Base-by-base conservation (phyloP, 1,139 yeast genomes). In the Kurtzmaniella quercitrusa region DNA sequence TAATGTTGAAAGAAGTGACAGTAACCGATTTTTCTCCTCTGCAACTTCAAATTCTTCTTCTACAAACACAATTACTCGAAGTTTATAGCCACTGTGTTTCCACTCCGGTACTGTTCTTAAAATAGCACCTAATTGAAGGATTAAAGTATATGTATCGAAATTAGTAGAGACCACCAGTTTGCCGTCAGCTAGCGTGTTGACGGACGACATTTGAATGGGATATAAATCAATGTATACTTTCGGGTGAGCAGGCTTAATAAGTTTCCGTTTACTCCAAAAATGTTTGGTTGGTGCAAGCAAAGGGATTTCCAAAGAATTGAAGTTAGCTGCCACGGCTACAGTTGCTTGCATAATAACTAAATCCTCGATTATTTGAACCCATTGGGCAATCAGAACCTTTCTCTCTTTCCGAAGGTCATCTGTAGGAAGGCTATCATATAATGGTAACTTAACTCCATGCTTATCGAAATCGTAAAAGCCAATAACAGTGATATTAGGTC, bases 151-250 rank as follows among this genome's bases (percentile, higher is more conserved):
- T 0, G 98, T 93, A 59, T 93, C 98, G 58, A 93, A 89, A 57
- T 93, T 93, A 1, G 96, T 88, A 0, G 96, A 85, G 48, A 85
- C 60, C 1, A 88, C 82, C 14, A 86, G 79, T 46, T 79, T 78
- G 8, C 93, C 93, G 46, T 78, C 75, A 34, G 75, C 78, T 44
- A 81, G 78, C 42, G 77, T 74, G 46, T 85, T 78, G 42, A 83
- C 81, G 1, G 95, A 93, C 5, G 95, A 83, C 96, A 93, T 93
- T 57, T 93, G 98, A 53, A 93, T 90, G 0, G 98, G 98, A 60
- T 93, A 93, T 39, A 93, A 66, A 59, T 93, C 98, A 54, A 93
- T 89, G 51, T 68, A 84, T 47, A 75, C 74, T 39, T 63, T 62
- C 1, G 63, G 59, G 1, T 55, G 51, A 3, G 50, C 47, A 33